Evolutionary conservation across 1,139 yeast genomes (phyloP).

Genomic region (Magnusiomyces sp.): DNA sequence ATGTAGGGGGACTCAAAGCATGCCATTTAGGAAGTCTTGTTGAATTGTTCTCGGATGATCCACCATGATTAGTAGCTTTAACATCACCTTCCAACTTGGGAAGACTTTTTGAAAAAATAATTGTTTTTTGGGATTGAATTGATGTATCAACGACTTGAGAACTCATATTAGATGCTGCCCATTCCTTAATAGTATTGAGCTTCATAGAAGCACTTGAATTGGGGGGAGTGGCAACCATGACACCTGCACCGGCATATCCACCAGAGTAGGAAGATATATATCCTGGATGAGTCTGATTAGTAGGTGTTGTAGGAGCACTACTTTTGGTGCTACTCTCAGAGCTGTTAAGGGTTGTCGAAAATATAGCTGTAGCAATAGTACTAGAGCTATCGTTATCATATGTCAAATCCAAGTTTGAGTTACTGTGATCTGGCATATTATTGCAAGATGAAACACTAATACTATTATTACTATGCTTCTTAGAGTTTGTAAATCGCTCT

Average conservation of each 20-base stretch:
- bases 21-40: conserved; percentile 2
- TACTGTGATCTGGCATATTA: not conserved
- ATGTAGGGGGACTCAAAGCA: conserved; percentile 7
- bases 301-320: too few relatives aligned
- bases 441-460: not conserved
- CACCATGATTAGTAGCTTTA: not conserved
- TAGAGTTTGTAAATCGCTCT: not conserved
- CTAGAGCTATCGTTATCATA: not conserved
- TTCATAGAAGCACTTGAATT: not conserved
- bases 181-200: not conserved
- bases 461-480: not conserved
- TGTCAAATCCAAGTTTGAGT: not conserved
- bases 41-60: not conserved
- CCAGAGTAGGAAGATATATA: too few relatives aligned
- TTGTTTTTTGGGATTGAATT: too few relatives aligned
- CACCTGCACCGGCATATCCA: too few relatives aligned
- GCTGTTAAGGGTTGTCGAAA: not conserved
- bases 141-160: too few relatives aligned
- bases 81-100: not conserved
- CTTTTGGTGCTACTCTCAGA: too few relatives aligned
- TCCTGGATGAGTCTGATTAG: too few relatives aligned
- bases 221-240: too few relatives aligned
- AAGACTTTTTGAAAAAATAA: not conserved
- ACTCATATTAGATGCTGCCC: not conserved
- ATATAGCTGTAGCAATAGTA: not conserved